Evolutionary conservation across 139 green algal genomes (phyloP).

Genomic region (Chlorella sp.): DNA sequence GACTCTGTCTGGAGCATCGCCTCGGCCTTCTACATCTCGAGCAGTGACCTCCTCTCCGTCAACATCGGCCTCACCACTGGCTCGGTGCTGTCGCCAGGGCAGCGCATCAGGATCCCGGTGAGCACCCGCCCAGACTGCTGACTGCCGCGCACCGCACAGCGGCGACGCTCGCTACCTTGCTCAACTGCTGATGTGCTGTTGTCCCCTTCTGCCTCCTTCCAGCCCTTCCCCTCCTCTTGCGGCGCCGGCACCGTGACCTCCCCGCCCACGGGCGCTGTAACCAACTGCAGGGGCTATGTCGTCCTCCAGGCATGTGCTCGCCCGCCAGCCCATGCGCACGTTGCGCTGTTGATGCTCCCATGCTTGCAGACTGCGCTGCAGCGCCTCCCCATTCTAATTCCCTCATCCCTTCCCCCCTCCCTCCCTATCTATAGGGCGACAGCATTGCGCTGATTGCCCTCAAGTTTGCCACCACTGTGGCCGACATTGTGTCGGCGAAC

Average conservation of each 20-base stretch:
- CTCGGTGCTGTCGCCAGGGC: neutral
- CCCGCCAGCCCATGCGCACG: no score
- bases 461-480: neutral
- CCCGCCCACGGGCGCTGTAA: slow-evolving; percentile 14
- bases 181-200: no score
- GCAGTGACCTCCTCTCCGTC: slow-evolving; percentile 19
- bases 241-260: slow-evolving; percentile 7
- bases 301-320: neutral
- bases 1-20: slow-evolving; percentile 34
- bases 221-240: slow-evolving; percentile 22
- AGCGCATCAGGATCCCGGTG: no score
- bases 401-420: no score
- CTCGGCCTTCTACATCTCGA: slow-evolving; percentile 8
- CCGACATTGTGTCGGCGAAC: slow-evolving; percentile 6
- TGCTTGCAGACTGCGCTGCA: no score
- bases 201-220: no score
- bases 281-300: slow-evolving; percentile 18
- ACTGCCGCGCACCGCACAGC: no score
- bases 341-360: no score
- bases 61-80: slow-evolving; percentile 9
- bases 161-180: no score
- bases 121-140: no score
- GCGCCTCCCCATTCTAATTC: no score
- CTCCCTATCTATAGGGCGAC: no score
- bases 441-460: slow-evolving; percentile 5